phyloP scores from a whole-genome alignment of 2,329 filamentous ascomycete species.

The Colletotrichum echinochloae region DNA sequence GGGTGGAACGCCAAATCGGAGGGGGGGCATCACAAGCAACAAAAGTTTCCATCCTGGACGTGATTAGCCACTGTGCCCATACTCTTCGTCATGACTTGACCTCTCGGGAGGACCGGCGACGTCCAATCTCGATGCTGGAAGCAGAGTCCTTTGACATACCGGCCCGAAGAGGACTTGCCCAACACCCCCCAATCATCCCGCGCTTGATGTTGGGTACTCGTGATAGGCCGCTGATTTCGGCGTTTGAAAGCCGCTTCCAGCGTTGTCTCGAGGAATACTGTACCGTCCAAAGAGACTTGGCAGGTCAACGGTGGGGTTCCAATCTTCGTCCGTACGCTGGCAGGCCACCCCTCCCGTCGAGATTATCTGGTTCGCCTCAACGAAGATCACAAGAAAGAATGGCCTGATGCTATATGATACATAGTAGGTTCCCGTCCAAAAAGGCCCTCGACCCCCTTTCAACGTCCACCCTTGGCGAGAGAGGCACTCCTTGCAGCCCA shows the following conservation, averaged over 20 bases:
- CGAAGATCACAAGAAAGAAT: not conserved
- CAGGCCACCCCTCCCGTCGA: not conserved
- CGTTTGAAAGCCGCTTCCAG: not conserved
- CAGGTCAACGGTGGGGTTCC: not conserved
- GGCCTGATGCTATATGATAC: not conserved
- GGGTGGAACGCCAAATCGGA: not conserved
- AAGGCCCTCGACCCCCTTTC: not conserved
- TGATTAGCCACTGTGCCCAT: not conserved
- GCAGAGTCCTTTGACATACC: not conserved
- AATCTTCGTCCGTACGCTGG: constrained; percentile 7
- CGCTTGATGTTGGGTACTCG: not conserved
- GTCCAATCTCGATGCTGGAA: not conserved
- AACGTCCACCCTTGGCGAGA: not conserved
- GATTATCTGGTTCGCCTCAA: not conserved
- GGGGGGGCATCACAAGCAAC: not conserved
- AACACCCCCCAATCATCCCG: not conserved
- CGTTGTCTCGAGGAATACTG: not conserved
- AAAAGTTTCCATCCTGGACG: not conserved
- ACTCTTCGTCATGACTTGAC: not conserved
- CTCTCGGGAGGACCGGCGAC: not conserved
- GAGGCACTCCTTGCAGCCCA: not conserved
- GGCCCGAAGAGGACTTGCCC: not conserved
- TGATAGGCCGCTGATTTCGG: not conserved
- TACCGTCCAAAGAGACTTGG: not conserved
- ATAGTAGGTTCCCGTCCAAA: not conserved